Percentiles rank a stretch among this genome's conserved stretches.
phyloP scores from a whole-genome alignment of 1,284 basidiomycete genomes.

The Papiliotrema terrestris region DNA sequence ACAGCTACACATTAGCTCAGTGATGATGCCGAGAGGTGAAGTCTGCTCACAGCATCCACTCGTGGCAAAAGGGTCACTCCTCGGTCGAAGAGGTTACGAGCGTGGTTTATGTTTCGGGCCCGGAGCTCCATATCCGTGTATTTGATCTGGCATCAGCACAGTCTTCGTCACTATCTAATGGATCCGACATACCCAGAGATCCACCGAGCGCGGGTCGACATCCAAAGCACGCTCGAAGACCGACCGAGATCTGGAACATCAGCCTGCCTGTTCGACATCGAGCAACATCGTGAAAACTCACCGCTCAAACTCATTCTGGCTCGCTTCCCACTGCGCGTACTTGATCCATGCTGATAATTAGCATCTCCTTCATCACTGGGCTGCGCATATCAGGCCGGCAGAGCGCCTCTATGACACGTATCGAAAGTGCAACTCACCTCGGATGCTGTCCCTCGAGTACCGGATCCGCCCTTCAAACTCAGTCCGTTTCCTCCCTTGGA shows the following conservation, averaged over 20 bases:
- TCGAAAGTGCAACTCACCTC: constrained; percentile 36
- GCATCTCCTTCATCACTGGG: background rate
- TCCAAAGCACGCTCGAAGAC: constrained; percentile 96
- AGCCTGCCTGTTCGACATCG: background rate
- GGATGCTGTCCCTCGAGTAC: constrained; percentile 62
- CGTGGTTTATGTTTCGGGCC: constrained; percentile 92
- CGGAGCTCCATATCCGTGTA: constrained; percentile 99
- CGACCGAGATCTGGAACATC: constrained; percentile 60
- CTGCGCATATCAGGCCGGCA: no score
- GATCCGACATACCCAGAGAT: constrained; percentile 64
- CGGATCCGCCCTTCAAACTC: constrained; percentile 96
- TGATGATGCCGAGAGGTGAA: constrained; percentile 15
- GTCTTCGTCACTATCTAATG: background rate
- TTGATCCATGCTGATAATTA: constrained; percentile 56
- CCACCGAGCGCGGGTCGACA: constrained; percentile 81
- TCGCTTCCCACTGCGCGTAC: constrained; percentile 74
- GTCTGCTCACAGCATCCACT: constrained; percentile 60
- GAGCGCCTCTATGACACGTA: no score
- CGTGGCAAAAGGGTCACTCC: constrained; percentile 93
- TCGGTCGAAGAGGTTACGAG: constrained; percentile 94
- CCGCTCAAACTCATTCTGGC: constrained; percentile 90
- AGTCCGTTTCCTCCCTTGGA: constrained; percentile 87
- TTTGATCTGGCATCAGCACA: constrained; percentile 53
- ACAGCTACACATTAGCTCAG: constrained; percentile 56
- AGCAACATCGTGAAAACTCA: constrained; percentile 21